phyloP scores from a whole-genome alignment of 495 filamentous ascomycete genomes.

The Amorphotheca resinae region DNA sequence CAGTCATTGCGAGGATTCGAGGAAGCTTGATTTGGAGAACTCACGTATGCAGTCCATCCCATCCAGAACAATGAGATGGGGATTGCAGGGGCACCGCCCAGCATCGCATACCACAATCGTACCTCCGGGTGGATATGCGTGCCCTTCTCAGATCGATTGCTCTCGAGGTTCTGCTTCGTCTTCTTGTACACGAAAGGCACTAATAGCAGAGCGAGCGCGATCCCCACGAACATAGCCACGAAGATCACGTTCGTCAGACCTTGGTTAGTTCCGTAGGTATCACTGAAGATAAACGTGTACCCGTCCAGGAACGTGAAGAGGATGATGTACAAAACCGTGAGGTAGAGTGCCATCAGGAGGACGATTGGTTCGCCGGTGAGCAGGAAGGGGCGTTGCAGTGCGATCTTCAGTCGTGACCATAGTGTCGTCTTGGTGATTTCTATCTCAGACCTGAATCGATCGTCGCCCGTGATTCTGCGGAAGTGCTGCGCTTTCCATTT shows the following conservation, averaged over 20 bases:
- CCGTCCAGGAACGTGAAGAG: constrained; percentile 56
- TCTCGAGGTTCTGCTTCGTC: constrained; percentile 34
- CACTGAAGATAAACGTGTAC: constrained; percentile 50
- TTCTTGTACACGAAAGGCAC: constrained; percentile 43
- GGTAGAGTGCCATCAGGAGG: constrained; percentile 46
- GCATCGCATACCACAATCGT: constrained; percentile 45
- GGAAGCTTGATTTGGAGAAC: background rate
- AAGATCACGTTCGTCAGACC: constrained; percentile 47
- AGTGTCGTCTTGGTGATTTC: constrained; percentile 51
- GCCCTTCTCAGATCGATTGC: constrained; percentile 17
- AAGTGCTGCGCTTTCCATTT: constrained; percentile 49
- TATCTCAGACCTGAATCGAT: constrained; percentile 54
- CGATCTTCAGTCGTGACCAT: constrained; percentile 44
- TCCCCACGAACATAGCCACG: constrained; percentile 43
- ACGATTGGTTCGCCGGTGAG: constrained; percentile 69
- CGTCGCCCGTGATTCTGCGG: constrained; percentile 51
- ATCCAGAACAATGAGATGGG: constrained; percentile 52
- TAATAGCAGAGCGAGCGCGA: constrained; percentile 31
- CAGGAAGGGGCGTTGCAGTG: constrained; percentile 52
- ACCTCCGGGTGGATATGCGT: constrained; percentile 35
- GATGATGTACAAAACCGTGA: constrained; percentile 52
- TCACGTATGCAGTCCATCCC: constrained; percentile 36
- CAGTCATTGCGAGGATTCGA: too few relatives aligned
- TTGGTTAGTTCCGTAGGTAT: constrained; percentile 39
- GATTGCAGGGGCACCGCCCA: constrained; percentile 38